Evolutionary conservation across 2,329 filamentous ascomycete species (phyloP).

Genomic region (Raffaelea deltoideospora): DNA sequence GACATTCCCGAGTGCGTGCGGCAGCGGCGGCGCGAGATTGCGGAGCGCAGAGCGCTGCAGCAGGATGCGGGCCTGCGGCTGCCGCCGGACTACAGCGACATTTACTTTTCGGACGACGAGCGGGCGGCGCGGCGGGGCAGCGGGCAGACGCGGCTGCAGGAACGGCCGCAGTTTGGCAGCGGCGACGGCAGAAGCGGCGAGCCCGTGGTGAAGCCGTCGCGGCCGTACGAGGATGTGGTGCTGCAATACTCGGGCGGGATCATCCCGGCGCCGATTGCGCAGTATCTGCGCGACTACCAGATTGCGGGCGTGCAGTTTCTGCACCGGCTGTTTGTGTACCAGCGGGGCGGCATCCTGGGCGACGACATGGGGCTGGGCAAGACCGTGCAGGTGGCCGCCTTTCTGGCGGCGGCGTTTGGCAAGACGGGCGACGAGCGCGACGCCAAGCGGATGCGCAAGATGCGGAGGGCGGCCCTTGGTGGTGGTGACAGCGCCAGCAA

Average conservation of each 20-base stretch:
- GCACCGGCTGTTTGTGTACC: slow-evolving; percentile 78
- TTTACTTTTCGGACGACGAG: slow-evolving; percentile 60
- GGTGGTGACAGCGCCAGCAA: slow-evolving; percentile 11
- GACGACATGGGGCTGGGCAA: slow-evolving; percentile 98
- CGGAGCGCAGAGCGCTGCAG: slow-evolving; percentile 41
- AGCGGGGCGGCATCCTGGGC: slow-evolving; percentile 78
- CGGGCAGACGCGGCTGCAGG: slow-evolving; percentile 25
- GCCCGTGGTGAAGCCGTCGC: slow-evolving; percentile 52
- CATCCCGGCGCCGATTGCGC: slow-evolving; percentile 78
- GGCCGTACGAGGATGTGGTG: slow-evolving; percentile 58
- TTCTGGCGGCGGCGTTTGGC: slow-evolving; percentile 80
- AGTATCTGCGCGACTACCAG: slow-evolving; percentile 87
- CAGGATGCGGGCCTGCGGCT: slow-evolving; percentile 56
- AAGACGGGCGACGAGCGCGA: slow-evolving; percentile 87
- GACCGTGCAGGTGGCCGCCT: slow-evolving; percentile 89
- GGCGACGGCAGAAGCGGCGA: too few species aligned
- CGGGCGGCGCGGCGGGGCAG: neutral
- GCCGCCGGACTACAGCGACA: slow-evolving; percentile 60
- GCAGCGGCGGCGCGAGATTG: slow-evolving; percentile 53
- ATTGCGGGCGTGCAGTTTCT: slow-evolving; percentile 72
- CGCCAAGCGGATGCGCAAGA: slow-evolving; percentile 72
- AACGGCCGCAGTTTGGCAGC: slow-evolving; percentile 53
- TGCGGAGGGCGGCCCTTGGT: slow-evolving; percentile 36
- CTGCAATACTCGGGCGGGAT: slow-evolving; percentile 62
- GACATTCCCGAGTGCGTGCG: slow-evolving; percentile 59